phyloP scores from a whole-genome alignment of 257 asterid species.

The Rehmannia glutinosa region DNA sequence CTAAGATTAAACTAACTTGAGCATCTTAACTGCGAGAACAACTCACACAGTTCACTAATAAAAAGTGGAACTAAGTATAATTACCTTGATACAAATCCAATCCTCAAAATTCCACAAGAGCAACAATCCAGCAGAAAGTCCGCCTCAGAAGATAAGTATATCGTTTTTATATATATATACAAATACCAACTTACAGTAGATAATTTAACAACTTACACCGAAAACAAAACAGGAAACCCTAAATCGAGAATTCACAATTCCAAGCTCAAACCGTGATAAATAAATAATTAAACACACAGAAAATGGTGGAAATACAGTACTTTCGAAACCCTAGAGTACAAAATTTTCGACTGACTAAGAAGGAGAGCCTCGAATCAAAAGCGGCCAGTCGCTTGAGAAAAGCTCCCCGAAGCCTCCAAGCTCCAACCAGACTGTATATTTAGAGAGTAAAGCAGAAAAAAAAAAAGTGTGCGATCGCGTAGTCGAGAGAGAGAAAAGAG shows the following conservation, averaged over 20 bases:
- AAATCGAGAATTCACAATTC: conserved; percentile 22
- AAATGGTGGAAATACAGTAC: not conserved
- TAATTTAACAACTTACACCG: not conserved
- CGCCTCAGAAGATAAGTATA: conserved; percentile 3
- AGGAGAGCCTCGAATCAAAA: conserved; percentile 16
- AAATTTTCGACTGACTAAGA: conserved; percentile 11
- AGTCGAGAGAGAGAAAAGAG: conserved; percentile 5
- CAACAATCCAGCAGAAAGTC: conserved; percentile 29
- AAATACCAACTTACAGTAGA: not conserved
- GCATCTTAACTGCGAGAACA: not conserved
- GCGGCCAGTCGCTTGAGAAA: not conserved
- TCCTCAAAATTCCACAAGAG: conserved; percentile 27
- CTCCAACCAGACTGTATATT: conserved; percentile 1
- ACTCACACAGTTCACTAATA: not conserved
- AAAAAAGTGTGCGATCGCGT: conserved; percentile 6
- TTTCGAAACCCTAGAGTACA: conserved; percentile 21
- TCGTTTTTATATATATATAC: not conserved
- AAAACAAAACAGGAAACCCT: conserved; percentile 26
- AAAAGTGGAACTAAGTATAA: conserved; percentile 15
- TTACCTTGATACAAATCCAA: conserved; percentile 37
- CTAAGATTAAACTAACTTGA: not conserved
- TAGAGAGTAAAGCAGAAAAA: not conserved
- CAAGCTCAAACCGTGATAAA: conserved; percentile 4
- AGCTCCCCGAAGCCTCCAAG: conserved; percentile 28
- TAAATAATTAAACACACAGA: not conserved